Base-by-base conservation (phyloP, 2,329 filamentous ascomycete species). In the Nemania bipapillata region DNA sequence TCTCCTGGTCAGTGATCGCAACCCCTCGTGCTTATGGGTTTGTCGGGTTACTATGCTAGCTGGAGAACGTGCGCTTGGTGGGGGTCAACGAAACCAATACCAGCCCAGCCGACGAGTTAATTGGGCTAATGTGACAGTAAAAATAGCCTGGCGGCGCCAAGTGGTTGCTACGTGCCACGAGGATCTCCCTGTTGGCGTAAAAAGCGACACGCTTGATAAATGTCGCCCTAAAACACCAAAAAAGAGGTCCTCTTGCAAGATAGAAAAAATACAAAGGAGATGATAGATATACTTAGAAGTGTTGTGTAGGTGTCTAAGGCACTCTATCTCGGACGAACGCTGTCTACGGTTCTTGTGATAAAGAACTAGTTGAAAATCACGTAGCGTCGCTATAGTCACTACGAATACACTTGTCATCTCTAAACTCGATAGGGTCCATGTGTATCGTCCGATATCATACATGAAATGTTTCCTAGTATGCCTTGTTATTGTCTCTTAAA, bases 221-320 rank as follows among this genome's bases (percentile, higher is more conserved):
- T 56, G 49, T 26, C 35, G 32, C 24, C 22, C 7, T 17, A 32
- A 37, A 35, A 42, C 7, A 26, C 40, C 9, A 55, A 68, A 67
- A 68, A 49, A 30, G 66, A 32, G 32, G 3, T 40, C n/a, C n/a
- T 47, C 32, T 55, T 61, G 66, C 45, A 49, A 63, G 50, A 28
- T 8, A 11, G 40, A 32, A 32, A 63, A 55, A 66, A 69, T 54
- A 45, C 22, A 35, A 40, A 17, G 45, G 52, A 45, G 9, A n/a
- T 17, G 53, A 26, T 37, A n/a, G 22, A 24, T 59, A 17, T 50
- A 30, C 32, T 49, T 42, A 37, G 20, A 24, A 45, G 54, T 53
- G 32, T 65, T 58, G 30, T 26, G 32, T 40, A 30, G 47, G 40
- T 45, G 35, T 63, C 35, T 57, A 22, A 56, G 32, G 24, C 32